These are phyloP conservation scores for Penicillium sp. DNA, from an alignment of 2,329 filamentous ascomycete species.

Conservation along the genomic window DNA sequence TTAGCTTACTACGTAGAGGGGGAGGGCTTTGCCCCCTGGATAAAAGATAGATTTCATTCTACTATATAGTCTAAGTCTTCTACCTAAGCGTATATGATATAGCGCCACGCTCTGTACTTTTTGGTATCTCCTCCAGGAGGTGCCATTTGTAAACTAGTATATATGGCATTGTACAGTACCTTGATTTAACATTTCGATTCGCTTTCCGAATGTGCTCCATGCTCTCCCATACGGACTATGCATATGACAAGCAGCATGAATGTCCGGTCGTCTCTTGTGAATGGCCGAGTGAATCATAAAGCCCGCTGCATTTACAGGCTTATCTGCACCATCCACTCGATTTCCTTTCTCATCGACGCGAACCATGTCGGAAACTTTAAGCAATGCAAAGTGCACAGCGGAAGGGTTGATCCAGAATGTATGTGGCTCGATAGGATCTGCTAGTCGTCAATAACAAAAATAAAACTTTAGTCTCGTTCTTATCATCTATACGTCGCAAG, in stretches of 20 bases:
- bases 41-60: too few species aligned
- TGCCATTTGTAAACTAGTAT: too few species aligned
- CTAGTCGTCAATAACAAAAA: background rate
- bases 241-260: conserved; percentile 53
- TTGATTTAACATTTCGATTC: conserved; percentile 54
- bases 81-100: too few species aligned
- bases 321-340: conserved; percentile 49
- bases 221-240: conserved; percentile 54
- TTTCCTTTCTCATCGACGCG: conserved; percentile 52
- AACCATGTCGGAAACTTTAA: conserved; percentile 56
- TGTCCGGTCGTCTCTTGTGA: conserved; percentile 52
- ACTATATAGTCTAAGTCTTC: too few species aligned
- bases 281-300: conserved; percentile 58
- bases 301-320: conserved; percentile 52
- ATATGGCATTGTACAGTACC: conserved; percentile 11
- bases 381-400: conserved; percentile 49
- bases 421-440: conserved; percentile 29
- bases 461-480: too few species aligned
- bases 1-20: too few species aligned
- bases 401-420: conserved; percentile 52
- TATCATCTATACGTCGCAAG: conserved; percentile 11
- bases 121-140: too few species aligned
- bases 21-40: too few species aligned
- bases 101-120: too few species aligned
- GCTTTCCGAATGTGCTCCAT: conserved; percentile 32